Conservation (phyloP, 768 basidiomycete species). For the Phlebiopsis flavidoalba region DNA sequence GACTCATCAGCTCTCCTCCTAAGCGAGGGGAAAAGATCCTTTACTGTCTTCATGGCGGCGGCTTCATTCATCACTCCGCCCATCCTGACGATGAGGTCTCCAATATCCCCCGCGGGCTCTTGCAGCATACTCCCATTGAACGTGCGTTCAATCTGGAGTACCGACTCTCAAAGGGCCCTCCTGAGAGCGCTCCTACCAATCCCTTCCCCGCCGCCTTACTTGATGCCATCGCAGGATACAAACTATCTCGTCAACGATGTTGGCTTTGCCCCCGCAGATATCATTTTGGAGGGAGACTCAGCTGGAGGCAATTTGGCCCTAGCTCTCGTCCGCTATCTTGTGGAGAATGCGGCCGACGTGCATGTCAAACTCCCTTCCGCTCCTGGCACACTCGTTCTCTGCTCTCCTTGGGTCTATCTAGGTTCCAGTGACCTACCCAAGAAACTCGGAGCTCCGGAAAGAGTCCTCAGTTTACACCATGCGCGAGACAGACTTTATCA, state of each 20-base stretch:
- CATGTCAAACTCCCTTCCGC: constrained; percentile 27
- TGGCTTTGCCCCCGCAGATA: constrained; percentile 49
- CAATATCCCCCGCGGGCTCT: constrained; percentile 40
- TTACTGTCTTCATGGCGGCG: constrained; percentile 64
- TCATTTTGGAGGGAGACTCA: constrained; percentile 65
- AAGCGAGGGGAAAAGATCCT: constrained; percentile 50
- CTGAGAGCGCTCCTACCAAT: constrained; percentile 32
- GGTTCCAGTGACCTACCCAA: constrained; percentile 22
- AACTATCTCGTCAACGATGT: constrained; percentile 53
- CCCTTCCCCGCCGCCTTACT: constrained; percentile 69
- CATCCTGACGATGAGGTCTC: constrained; percentile 46
- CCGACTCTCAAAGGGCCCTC: constrained; percentile 49
- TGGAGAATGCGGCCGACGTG: constrained; percentile 31
- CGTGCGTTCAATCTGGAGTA: constrained; percentile 62
- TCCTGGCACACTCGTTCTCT: constrained; percentile 45
- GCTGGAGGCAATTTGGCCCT: constrained; percentile 68
- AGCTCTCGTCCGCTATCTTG: constrained; percentile 51
- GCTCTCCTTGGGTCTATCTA: constrained; percentile 56
- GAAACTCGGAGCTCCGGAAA: constrained; percentile 25
- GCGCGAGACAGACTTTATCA: constrained; percentile 2
- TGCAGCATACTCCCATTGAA: constrained; percentile 32
- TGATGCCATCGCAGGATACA: constrained; percentile 65
- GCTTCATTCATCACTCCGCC: constrained; percentile 47
- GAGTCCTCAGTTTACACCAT: constrained; percentile 28
- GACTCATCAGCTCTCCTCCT: constrained; percentile 30